These are phyloP conservation scores for Botrytis sinoallii DNA, from an alignment of 2,329 filamentous ascomycete genomes.

Conservation along the genomic window DNA sequence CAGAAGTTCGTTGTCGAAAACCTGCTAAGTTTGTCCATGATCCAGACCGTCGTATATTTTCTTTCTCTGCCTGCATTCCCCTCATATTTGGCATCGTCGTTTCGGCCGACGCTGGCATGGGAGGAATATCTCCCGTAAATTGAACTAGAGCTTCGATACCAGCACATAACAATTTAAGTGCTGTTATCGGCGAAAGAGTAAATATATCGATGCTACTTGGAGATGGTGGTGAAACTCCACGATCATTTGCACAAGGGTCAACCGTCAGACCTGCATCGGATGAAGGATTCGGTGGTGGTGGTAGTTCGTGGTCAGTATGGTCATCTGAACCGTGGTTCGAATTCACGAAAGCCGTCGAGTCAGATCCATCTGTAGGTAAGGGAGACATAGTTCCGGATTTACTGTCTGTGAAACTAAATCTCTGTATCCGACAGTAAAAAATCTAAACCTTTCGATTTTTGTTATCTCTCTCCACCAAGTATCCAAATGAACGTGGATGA, in stretches of 20 bases:
- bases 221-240: conserved; percentile 34
- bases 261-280: conserved; percentile 34
- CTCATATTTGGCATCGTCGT: conserved; percentile 64
- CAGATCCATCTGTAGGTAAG: neutral
- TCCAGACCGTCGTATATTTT: conserved; percentile 55
- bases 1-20: conserved; percentile 34
- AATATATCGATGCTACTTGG: conserved; percentile 62
- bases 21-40: conserved; percentile 45
- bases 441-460: neutral
- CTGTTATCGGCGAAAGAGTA: conserved; percentile 67
- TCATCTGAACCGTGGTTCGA: conserved; percentile 37
- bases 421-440: neutral
- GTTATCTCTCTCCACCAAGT: conserved; percentile 1
- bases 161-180: conserved; percentile 74
- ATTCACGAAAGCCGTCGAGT: conserved; percentile 4
- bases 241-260: conserved; percentile 28
- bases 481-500: conserved; percentile 6
- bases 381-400: conserved; percentile 8
- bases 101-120: conserved; percentile 67
- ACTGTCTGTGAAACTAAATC: neutral
- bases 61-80: conserved; percentile 60
- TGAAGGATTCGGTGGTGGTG: conserved; percentile 36
- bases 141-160: conserved; percentile 66
- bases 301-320: conserved; percentile 33
- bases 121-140: conserved; percentile 51